Conservation (phyloP, 176 grass and related monocot genomes). For the Musa schizocarpa region DNA sequence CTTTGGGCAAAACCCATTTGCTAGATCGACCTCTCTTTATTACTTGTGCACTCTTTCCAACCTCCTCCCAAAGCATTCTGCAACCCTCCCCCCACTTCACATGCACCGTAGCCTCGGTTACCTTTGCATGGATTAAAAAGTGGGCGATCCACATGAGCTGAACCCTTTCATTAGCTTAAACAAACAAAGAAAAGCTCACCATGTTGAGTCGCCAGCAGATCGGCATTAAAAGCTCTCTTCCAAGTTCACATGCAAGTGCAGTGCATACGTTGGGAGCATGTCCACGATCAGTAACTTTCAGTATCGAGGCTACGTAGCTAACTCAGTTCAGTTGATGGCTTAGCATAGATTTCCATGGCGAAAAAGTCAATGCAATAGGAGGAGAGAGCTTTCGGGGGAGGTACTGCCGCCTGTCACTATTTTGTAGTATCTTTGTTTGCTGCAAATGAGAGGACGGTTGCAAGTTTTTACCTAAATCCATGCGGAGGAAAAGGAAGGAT, state of each 20-base stretch:
- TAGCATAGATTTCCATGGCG: too few species aligned
- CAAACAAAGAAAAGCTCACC: background rate
- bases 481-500: background rate
- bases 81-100: background rate
- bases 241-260: too few species aligned
- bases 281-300: too few species aligned
- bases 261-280: too few species aligned
- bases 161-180: background rate
- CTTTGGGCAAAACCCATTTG: too few species aligned
- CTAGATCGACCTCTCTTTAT: too few species aligned
- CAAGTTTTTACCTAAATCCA: conserved; percentile 1
- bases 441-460: background rate
- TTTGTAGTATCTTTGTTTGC: background rate
- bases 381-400: background rate
- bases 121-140: background rate
- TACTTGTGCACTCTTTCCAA: background rate
- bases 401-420: background rate
- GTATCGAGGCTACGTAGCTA: too few species aligned
- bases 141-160: background rate
- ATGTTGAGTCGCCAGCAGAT: too few species aligned
- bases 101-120: background rate
- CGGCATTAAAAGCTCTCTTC: too few species aligned
- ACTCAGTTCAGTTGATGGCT: too few species aligned
- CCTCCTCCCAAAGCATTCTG: background rate
- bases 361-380: too few species aligned